Evolutionary conservation across 495 filamentous ascomycete species (phyloP), one percentile per base, ranked within the genome.

Genomic region (Lentithecium fluviatile): DNA sequence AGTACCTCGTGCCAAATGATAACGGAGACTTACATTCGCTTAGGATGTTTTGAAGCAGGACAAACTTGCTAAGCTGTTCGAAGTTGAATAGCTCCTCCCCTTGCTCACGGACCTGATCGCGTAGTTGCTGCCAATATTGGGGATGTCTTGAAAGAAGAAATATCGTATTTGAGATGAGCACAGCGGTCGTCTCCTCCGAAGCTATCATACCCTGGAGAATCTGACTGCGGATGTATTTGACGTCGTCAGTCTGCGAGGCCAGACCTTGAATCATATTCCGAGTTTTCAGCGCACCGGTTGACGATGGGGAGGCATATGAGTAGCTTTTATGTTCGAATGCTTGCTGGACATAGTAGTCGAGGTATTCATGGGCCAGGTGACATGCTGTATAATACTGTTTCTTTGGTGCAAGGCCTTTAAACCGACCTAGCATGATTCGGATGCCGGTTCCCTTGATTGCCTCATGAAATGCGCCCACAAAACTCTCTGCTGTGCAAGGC

Each of bases 171-270:
- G 21, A 34, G 2, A 43, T 11, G 6, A 54, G 20, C 17, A 54
- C 36, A 2, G 52, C 40, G 21, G 36, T 54, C 20, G 52, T 54
- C 13, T 54, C 52, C 24, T 54, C 32, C 15, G 52, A 29, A 4
- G 21, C 52, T 6, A 54, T 7, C 21, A 54, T 54, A n/a, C 52
- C 52, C 19, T 54, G 52, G 4, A 54, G 5, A 12, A 54, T 17
- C 7, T 42, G 32, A 43, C 32, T 54, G 5, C 52, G 32, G 12
- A 54, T 43, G 32, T 7, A 43, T 2, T 13, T 21, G 6, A n/a
- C 6, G 19, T 54, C 36, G 34, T 43, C 15, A 3, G 21, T 43
- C 36, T 42, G 34, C 7, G 19, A 6, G 5, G 21, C 46, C 19
- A 24, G 8, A 6, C 20, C 19, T 29, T 49, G 46, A 15, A 49